Evolutionary conservation across 768 basidiomycete species (phyloP), one percentile per base, ranked within the genome.

Genomic region (Tulasnella calospora): DNA sequence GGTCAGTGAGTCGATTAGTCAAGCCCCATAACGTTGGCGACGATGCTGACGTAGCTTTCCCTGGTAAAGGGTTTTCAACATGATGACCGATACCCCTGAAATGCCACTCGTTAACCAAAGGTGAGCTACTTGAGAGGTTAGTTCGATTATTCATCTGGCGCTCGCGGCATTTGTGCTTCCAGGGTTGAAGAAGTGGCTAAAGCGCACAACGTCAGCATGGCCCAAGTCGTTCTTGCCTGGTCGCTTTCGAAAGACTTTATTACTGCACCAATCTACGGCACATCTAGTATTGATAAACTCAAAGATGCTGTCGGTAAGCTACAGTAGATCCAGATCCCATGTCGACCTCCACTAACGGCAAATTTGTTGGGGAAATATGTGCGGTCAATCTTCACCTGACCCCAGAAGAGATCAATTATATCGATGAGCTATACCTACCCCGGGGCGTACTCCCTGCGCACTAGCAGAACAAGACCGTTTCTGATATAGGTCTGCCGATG

Each of bases 341-440:
- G 8, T 40, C 9, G 13, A 40, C 8, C 40, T 40, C 40, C 9
- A 40, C 40, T 40, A 40, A 4, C 8, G 40, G 40, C 40, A 9
- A 9, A 40, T 9, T 40, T 9, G 40, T 40, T 61, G 3, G 57
- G n/a, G 8, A 27, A 27, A 30, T 76, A 87, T 88, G 82, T 13
- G 88, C 84, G 5, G 84, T 88, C 17, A 81, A 89, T 71, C 79
- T 90, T 36, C 84, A 85, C 76, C 85, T 92, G 71, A 87, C 88
- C 0, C 84, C 85, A 0, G 90, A 91, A 27, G 91, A 92, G 81
- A 83, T 89, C 55, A 86, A 88, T 82, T 86, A 86, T 75, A 86
- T 92, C 41, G 87, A 88, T 77, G 87, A 89, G 79, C 86, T 88
- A 1, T 92, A 92, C 84, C 70, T 82, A 75, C 85, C 89, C 0